These are phyloP conservation scores for Hypholoma sublateritium DNA, from an alignment of 768 basidiomycete species.

Conservation along the genomic window DNA sequence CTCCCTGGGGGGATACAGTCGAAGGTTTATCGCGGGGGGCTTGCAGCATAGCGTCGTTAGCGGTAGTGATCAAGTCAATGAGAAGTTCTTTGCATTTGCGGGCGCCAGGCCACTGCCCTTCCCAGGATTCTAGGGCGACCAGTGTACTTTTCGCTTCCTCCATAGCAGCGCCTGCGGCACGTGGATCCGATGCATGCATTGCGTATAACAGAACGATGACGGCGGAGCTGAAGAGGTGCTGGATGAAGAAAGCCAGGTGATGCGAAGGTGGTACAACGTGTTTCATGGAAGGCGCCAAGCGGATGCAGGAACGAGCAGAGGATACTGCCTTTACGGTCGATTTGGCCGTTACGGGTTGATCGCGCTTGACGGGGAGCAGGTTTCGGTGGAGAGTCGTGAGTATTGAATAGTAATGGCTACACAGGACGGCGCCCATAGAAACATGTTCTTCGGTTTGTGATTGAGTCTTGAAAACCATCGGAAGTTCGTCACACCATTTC, in stretches of 20 bases:
- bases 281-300: slow-evolving; percentile 81
- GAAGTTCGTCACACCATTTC: slow-evolving; percentile 83
- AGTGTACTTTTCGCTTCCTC: slow-evolving; percentile 79
- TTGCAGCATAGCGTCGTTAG: slow-evolving; percentile 62
- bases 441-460: slow-evolving; percentile 77
- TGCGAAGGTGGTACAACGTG: slow-evolving; percentile 84
- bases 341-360: slow-evolving; percentile 64
- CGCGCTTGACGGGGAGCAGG: slow-evolving; percentile 77
- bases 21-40: slow-evolving; percentile 25
- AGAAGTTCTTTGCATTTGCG: slow-evolving; percentile 84
- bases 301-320: slow-evolving; percentile 83
- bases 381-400: slow-evolving; percentile 87
- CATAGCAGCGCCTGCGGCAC: slow-evolving; percentile 70
- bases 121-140: slow-evolving; percentile 73
- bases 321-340: slow-evolving; percentile 81
- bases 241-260: slow-evolving; percentile 86
- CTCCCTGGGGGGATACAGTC: slow-evolving; percentile 11
- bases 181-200: slow-evolving; percentile 75
- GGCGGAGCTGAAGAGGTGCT: slow-evolving; percentile 86
- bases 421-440: slow-evolving; percentile 82
- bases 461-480: slow-evolving; percentile 70
- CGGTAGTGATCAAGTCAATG: slow-evolving; percentile 65
- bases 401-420: slow-evolving; percentile 88
- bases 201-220: slow-evolving; percentile 84
- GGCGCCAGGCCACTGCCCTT: slow-evolving; percentile 86